Evolutionary conservation across 2,329 filamentous ascomycete genomes (phyloP), one percentile per base, ranked within the genome.

Genomic region (Lanzia echinophila): DNA sequence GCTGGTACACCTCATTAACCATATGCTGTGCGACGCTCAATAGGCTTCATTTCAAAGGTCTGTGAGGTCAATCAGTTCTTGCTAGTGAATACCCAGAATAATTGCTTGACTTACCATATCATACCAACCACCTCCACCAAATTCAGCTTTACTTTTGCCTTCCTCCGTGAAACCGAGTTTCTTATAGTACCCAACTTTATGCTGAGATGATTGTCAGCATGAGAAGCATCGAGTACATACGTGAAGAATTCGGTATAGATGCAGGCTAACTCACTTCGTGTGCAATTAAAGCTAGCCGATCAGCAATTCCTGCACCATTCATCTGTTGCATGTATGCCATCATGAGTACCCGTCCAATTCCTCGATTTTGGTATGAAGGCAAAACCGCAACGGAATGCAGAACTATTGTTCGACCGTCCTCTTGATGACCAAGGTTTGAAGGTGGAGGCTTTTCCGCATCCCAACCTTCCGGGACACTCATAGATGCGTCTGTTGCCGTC

Each of bases 311-410:
- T 1, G 85, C 80, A 56, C 82, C 79, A 65, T 82, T 83, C 71
- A 94, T 86, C 50, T 88, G 80, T 67, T 91, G 84, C 53, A 91
- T 76, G 65, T 90, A 96, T 3, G 85, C 79, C 69, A 82, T 84
- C 73, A 95, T 75, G 56, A 95, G 72, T 19, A 85, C 82, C 58
- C 79, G 83, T 15, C 88, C 91, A 2, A 95, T 74, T 1, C 88
- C 87, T 54, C 83, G 82, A 33, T 81, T 77, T 60, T 94, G 88
- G 54, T 90, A 82, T 56, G 84, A 80, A 1, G 88, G 89, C 52
- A 87, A 76, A 6, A 96, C 84, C 17, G 87, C 88, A 5, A 96
- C 76, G 0, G 88, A 92, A 70, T 96, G 91, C 47, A 96, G 72
- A 53, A 83, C 88, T 53, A 96, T 78, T 0, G 88, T 95, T 42